A percentile compares a stretch with the other conserved stretches of the same genome.
phyloP scores from a whole-genome alignment of 179 eudicot species.

The Beta lomatogona region DNA sequence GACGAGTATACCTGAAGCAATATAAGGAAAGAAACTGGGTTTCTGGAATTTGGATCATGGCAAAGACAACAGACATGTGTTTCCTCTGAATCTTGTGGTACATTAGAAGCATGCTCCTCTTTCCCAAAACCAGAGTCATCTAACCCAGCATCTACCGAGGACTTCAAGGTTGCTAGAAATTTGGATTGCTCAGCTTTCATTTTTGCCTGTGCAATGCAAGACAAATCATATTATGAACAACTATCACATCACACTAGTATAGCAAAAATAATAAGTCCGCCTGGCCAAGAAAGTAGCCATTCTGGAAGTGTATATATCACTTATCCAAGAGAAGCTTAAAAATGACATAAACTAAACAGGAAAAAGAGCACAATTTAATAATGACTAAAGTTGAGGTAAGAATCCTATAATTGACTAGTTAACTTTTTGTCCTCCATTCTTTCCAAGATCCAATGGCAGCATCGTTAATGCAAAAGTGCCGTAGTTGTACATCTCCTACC shows the following conservation, averaged over 20 bases:
- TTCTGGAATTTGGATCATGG: slow-evolving; percentile 74
- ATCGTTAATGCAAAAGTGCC: not conserved
- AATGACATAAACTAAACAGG: not conserved
- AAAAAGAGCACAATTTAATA: not conserved
- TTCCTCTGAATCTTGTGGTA: slow-evolving; percentile 41
- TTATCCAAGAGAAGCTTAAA: not conserved
- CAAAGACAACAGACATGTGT: slow-evolving; percentile 83
- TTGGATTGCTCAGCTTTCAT: slow-evolving; percentile 95
- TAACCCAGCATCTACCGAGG: slow-evolving; percentile 43
- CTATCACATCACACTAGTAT: not conserved
- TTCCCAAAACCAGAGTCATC: slow-evolving; percentile 47
- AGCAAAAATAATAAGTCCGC: not conserved
- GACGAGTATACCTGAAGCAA: slow-evolving; percentile 75
- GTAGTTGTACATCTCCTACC: not conserved
- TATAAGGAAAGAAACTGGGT: slow-evolving; percentile 72
- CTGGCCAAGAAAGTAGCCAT: not conserved
- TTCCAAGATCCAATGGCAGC: not conserved
- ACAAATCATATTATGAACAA: not conserved
- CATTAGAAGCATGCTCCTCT: slow-evolving; percentile 49
- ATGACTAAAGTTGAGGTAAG: not conserved
- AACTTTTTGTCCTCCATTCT: not conserved
- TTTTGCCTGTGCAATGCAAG: slow-evolving; percentile 64
- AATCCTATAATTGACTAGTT: not conserved
- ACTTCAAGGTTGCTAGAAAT: slow-evolving; percentile 65
- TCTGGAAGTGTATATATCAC: not conserved